Evolutionary conservation across 805 yeast genomes (phyloP), one percentile per base, ranked within the genome.

Genomic region (Kuraishia capsulata): DNA sequence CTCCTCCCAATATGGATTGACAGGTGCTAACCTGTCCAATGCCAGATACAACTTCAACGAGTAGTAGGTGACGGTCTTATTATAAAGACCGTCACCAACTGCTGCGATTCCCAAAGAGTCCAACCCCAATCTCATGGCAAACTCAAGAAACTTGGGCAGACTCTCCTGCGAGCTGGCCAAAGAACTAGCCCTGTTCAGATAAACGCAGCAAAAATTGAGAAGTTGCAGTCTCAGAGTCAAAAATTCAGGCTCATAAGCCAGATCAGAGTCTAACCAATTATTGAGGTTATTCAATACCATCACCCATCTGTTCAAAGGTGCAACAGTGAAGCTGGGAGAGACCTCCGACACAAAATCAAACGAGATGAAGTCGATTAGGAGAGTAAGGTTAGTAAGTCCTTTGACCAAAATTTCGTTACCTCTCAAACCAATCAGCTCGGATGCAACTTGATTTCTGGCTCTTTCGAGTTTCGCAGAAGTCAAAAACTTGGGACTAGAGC

Each of bases 261-360:
- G 47, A 17, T 76, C 86, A 13, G 78, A 67, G 19, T 77, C 82
- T 18, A 80, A 46, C 85, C 89, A 81, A 16, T 57, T 58, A 4
- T 56, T 50, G 1, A 87, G 45, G 4, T 72, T 67, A 31, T 64
- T 69, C 16, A 84, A 43, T 6, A 81, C 57, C 85, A 82, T 74
- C 32, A 66, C 70, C 30, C 81, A 60, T 46, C 92, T 69, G 49
- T 78, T 88, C 3, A 71, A 64, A 5, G 85, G 81, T 20, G 83
- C 58, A 2, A 77, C 65, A n/a, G 53, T 57, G 33, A 57, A 59
- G 3, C 36, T 33, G 4, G 42, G 42, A 2, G 58, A 47, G 5
- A 50, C 30, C 1, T 39, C 49, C 18, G 44, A 44, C 14, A 57
- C 64, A 5, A 46, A 45, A 20, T 62, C 65, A 2, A 57, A 42